Base-by-base conservation (phyloP, 192 early-diverging fungal species). In the Podila verticillata region DNA sequence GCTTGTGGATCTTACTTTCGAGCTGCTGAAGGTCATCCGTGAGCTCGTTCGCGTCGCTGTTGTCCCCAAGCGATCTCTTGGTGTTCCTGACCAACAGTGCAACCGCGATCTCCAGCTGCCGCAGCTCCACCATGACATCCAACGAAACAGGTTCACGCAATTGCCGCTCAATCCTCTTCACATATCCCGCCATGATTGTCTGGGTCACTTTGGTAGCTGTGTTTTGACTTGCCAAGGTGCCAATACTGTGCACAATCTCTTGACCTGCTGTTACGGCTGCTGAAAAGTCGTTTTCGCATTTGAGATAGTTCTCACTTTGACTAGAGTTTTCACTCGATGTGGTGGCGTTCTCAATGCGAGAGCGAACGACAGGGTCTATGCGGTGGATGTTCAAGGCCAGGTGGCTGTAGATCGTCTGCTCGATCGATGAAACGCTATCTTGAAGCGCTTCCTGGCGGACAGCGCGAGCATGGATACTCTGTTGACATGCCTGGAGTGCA, bases 331-430 rank as follows among this genome's bases (percentile, higher is more conserved):
- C 35, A 6, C n/a, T 22, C 4, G 4, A 7, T 20, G n/a, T 24
- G 0, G 57, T 20, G 12, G 19, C 20, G 28, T 29, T 7, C n/a
- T 15, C 29, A 0, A 48, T 7, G 0, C 31, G 57, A 26, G 44
- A 26, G 13, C 57, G 66, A 15, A 48, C 15, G 35, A 29, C 30
- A 12, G 70, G 70, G n/a, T 65, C 32, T 34, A 49, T 34, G 12
- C 57, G 51, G 28, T 30, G 63, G 3, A 28, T 31, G 26, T 17
- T 58, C 62, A 72, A 48, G 5, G 62, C 62, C 26, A 65, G 24
- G 19, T 59, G 70, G 7, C 56, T 58, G 24, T 72, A 72, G 9
- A 72, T 72, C 35, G 64, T 3, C 29, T 72, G 70, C 39, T 65
- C 70, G 44, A 72, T 48, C 13, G 28, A 54, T 7, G 70, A 65